Base-by-base conservation (phyloP, 2,329 filamentous ascomycete species). In the Aspergillus proliferans region DNA sequence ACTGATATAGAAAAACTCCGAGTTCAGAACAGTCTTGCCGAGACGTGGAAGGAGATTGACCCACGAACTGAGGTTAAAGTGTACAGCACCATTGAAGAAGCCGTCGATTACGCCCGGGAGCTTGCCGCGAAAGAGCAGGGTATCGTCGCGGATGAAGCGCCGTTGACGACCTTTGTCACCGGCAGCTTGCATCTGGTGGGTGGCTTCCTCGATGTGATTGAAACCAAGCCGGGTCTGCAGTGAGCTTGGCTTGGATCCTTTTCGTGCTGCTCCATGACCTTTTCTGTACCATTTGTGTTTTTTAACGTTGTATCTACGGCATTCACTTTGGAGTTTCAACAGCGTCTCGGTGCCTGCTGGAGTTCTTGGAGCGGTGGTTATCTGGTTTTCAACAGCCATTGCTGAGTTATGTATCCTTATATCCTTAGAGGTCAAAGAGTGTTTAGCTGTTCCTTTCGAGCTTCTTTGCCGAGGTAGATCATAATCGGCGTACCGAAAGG, bases 151-250 rank as follows among this genome's bases (percentile, higher is more conserved):
- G 58, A 66, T 21, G 65, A 71, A 45, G 58, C 65, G 2, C 75
- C 76, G 45, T 74, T 82, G 14, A 80, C 83, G 64, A 81, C 85
- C 0, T 71, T 95, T 47, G 84, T 88, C 8, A 95, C 90, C 12
- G 90, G 90, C 2, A 94, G 88, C 65, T 71, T 95, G 61, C 86
- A 95, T 74, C 76, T 95, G 36, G 88, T 91, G 1, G 89, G 90
- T 6, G 87, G 86, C 9, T 74, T 90, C 42, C 72, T 95, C 46
- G 84, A 87, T 65, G 83, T 87, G 1, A 68, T 94, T 50, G 88
- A 87, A 54, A 71, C 68, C 5, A 71, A 70, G 47, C 60, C 63
- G 14, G 49, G 47, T 38, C 15, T 9, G 38, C 15, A 40, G 18
- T 19, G 19, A 19, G 38, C 10, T 7, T 36, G 34, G 18, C 3